These are phyloP conservation scores for Globisporangium spinosum DNA, from an alignment of 352 stramenopile species.

Conservation along the genomic window DNA sequence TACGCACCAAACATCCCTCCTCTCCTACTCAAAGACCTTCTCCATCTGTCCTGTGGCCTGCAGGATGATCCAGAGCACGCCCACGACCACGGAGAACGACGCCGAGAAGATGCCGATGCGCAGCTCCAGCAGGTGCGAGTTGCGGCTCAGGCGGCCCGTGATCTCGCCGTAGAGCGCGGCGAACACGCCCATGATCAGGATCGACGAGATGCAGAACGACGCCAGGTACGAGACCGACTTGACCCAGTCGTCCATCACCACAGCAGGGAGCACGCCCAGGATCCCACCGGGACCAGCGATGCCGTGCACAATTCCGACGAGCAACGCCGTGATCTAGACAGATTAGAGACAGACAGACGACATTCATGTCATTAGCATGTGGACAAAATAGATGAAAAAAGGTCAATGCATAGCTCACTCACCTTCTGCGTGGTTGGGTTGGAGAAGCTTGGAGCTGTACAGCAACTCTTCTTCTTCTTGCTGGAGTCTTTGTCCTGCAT, in stretches of 20 bases:
- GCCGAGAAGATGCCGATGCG: constrained; percentile 70
- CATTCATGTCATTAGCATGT: too few relatives aligned
- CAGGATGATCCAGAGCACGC: constrained; percentile 74
- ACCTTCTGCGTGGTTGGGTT: constrained; percentile 52
- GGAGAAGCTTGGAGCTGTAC: constrained; percentile 37
- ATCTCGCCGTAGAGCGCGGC: constrained; percentile 78
- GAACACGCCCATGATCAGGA: constrained; percentile 90
- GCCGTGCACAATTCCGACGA: constrained; percentile 83
- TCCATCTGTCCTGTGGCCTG: constrained; percentile 64
- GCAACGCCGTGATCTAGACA: constrained; percentile 59
- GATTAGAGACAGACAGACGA: too few relatives aligned
- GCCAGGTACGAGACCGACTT: constrained; percentile 80
- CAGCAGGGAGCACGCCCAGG: constrained; percentile 82
- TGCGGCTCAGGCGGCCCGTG: constrained; percentile 50
- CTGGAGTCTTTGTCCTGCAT: constrained; percentile 9
- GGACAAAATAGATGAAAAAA: neutral
- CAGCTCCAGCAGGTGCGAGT: constrained; percentile 57
- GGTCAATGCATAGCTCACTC: neutral
- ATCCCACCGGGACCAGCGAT: constrained; percentile 59
- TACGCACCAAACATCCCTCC: neutral
- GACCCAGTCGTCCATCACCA: constrained; percentile 61
- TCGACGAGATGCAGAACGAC: constrained; percentile 88
- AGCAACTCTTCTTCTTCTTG: constrained; percentile 26
- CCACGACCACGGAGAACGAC: constrained; percentile 68
- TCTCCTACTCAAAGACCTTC: constrained; percentile 56